Percentiles rank a stretch among this genome's conserved stretches.
Evolutionary conservation across 2,329 filamentous ascomycete species (phyloP).

Genomic region (Talaromyces sp.): DNA sequence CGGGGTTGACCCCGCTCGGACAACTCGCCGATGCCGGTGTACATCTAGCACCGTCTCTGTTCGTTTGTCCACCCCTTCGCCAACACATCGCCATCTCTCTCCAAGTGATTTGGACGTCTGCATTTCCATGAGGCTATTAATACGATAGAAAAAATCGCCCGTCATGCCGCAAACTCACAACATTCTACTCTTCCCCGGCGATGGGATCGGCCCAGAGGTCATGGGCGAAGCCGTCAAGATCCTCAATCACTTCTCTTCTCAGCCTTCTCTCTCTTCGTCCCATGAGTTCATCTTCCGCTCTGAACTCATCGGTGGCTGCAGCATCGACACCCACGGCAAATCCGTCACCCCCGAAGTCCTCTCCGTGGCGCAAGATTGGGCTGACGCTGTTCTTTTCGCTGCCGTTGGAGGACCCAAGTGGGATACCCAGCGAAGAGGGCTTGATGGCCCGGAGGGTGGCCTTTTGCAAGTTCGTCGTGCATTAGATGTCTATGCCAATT

Average conservation of each 20-base stretch:
- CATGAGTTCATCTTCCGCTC: conserved; percentile 77
- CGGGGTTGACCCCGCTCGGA: background rate
- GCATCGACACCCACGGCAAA: conserved; percentile 72
- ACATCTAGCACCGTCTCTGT: background rate
- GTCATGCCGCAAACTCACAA: conserved; percentile 49
- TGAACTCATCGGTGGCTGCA: conserved; percentile 79
- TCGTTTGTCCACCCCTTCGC: background rate
- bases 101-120: background rate
- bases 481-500: conserved; percentile 83
- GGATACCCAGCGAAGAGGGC: conserved; percentile 61
- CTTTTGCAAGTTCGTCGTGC: conserved; percentile 81
- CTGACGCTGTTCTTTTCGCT: conserved; percentile 81
- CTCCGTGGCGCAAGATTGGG: conserved; percentile 63
- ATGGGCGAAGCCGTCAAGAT: conserved; percentile 51
- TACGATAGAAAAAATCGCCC: background rate
- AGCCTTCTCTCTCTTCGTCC: conserved; percentile 51
- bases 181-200: conserved; percentile 71
- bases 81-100: background rate
- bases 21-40: background rate
- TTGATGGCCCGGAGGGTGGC: conserved; percentile 81
- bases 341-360: conserved; percentile 77
- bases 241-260: conserved; percentile 57
- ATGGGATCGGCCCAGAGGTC: conserved; percentile 78
- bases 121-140: background rate
- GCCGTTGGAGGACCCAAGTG: conserved; percentile 91